phyloP scores from a whole-genome alignment of 2,329 filamentous ascomycete species.

The Alternaria arborescens region DNA sequence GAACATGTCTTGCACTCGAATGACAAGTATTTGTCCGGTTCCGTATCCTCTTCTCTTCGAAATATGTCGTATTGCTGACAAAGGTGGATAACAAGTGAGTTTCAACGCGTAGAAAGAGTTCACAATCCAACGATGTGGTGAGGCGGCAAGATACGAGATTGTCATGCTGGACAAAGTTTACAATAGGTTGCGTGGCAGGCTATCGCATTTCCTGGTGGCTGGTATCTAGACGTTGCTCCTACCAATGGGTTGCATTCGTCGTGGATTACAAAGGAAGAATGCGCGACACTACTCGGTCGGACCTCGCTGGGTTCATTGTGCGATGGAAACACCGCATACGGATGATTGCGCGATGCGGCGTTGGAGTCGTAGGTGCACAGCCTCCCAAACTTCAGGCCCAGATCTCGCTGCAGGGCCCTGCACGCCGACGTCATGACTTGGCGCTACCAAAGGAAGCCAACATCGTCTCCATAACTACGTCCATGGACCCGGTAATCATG shows the following conservation, averaged over 20 bases:
- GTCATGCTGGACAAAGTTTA: not conserved
- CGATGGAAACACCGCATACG: constrained; percentile 3
- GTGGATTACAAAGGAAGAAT: not conserved
- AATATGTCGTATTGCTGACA: not conserved
- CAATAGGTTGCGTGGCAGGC: not conserved
- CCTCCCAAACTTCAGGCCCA: constrained; percentile 2
- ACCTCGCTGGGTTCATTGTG: not conserved
- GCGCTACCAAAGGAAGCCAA: constrained; percentile 1
- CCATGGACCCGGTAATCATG: not conserved
- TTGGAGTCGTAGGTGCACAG: constrained; percentile 8
- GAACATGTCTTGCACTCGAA: not conserved
- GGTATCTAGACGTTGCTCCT: not conserved
- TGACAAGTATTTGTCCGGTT: not conserved
- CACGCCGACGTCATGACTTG: constrained; percentile 20
- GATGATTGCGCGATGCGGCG: constrained; percentile 5
- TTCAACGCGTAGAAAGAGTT: not conserved
- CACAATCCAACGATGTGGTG: not conserved
- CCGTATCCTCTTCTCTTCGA: too few relatives aligned
- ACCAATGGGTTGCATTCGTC: not conserved
- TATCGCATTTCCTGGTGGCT: not conserved
- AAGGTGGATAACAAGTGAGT: not conserved
- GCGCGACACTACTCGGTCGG: not conserved
- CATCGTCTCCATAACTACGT: constrained; percentile 7
- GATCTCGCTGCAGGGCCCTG: not conserved
- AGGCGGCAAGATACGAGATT: not conserved